Percentiles rank a stretch among this genome's conserved stretches.
Conservation (phyloP, 1,284 basidiomycete genomes). For the Austroboletus novae-zelandiae region DNA sequence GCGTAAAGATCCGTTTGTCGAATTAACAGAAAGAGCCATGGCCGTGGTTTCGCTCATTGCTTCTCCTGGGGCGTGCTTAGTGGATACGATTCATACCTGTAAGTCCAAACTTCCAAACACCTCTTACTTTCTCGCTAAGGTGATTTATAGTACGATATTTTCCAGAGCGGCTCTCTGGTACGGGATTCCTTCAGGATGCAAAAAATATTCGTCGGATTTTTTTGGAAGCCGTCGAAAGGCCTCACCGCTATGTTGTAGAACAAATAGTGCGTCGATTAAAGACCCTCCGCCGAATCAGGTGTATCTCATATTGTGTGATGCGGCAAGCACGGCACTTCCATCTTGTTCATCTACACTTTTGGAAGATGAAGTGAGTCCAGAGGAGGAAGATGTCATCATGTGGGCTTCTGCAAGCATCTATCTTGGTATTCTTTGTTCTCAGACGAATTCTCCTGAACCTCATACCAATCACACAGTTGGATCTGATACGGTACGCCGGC, state of each 20-base stretch:
- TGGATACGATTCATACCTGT: constrained; percentile 32
- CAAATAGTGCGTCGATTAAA: constrained; percentile 37
- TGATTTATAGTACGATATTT: constrained; percentile 36
- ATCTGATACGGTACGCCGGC: constrained; percentile 19
- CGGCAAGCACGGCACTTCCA: constrained; percentile 31
- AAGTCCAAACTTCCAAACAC: not conserved
- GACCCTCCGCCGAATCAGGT: not conserved
- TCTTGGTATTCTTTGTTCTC: constrained; percentile 7
- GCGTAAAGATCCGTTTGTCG: too few species aligned
- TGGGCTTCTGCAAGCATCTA: constrained; percentile 15
- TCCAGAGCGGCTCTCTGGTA: constrained; percentile 51
- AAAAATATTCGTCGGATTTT: constrained; percentile 32
- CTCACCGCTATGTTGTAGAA: constrained; percentile 4
- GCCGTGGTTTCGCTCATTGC: constrained; percentile 13
- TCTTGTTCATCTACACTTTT: constrained; percentile 36
- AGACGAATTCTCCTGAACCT: not conserved
- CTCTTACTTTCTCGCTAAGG: not conserved
- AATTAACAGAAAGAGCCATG: too few species aligned
- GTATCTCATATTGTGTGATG: constrained; percentile 27
- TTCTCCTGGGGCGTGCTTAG: constrained; percentile 27
- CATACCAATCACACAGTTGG: constrained; percentile 12
- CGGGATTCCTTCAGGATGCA: constrained; percentile 43
- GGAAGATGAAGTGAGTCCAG: constrained; percentile 11
- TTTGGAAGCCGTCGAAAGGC: too few species aligned
- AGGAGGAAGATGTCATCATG: constrained; percentile 25